phyloP scores from a whole-genome alignment of 306 rosid genomes.

The Cucurbita pepo region DNA sequence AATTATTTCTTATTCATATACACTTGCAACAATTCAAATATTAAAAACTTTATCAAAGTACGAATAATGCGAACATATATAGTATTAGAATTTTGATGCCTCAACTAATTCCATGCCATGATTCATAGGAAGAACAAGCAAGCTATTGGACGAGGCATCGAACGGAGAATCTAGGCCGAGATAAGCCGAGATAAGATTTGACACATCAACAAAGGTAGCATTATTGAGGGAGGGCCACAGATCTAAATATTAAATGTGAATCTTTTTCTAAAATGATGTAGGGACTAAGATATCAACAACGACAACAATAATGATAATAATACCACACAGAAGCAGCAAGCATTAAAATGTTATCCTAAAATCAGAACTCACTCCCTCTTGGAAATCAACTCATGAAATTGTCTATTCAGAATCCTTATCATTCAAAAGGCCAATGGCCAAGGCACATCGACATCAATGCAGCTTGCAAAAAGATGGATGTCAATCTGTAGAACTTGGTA shows the following conservation, averaged over 20 bases:
- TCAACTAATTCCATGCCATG: too few relatives aligned
- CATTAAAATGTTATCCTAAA: neutral
- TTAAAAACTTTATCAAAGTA: too few relatives aligned
- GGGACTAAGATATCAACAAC: neutral
- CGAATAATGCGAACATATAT: too few relatives aligned
- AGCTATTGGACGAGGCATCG: neutral
- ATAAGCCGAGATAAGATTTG: neutral
- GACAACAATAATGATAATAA: neutral
- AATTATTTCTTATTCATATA: too few relatives aligned
- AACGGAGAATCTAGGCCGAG: neutral
- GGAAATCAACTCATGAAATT: neutral
- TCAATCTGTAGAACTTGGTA: neutral
- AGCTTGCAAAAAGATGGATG: neutral
- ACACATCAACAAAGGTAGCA: neutral
- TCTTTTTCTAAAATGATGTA: neutral
- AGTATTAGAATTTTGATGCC: too few relatives aligned
- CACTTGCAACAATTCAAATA: too few relatives aligned
- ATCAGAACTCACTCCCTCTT: neutral
- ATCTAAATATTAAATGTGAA: neutral
- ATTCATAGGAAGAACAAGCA: too few relatives aligned
- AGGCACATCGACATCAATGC: neutral
- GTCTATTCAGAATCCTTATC: neutral
- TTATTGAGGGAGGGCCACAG: neutral
- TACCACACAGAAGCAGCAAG: neutral
- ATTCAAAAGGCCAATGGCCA: neutral